A percentile compares a stretch with the other conserved stretches of the same genome.
Conservation (phyloP, 352 stramenopile genomes). For the Pythium sp. region DNA sequence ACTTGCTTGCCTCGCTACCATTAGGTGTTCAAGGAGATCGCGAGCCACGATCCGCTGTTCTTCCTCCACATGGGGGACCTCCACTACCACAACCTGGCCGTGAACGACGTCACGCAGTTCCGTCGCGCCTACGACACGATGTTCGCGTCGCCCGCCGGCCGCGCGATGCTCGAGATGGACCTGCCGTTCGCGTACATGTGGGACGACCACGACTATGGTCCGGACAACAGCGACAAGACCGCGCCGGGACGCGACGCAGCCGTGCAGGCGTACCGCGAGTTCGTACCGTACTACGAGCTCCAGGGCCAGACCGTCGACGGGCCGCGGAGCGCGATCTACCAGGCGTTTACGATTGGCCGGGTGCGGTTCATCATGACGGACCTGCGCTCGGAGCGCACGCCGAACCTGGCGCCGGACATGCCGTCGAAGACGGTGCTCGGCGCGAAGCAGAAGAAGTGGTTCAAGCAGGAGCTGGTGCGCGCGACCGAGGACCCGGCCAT, state of each 20-base stretch:
- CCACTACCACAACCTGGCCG: conserved; percentile 82
- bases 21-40: conserved; percentile 62
- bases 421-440: conserved; percentile 86
- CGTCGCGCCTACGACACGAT: conserved; percentile 65
- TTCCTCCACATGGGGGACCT: conserved; percentile 89
- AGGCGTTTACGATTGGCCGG: conserved; percentile 83
- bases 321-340: conserved; percentile 51
- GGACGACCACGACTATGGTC: conserved; percentile 89
- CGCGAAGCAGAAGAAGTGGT: conserved; percentile 83
- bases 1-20: not conserved
- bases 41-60: conserved; percentile 62
- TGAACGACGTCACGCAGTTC: conserved; percentile 62
- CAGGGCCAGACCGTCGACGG: conserved; percentile 4
- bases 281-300: conserved; percentile 76
- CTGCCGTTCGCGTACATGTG: conserved; percentile 89
- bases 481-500: conserved; percentile 53
- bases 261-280: conserved; percentile 75
- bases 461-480: conserved; percentile 72
- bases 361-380: conserved; percentile 87
- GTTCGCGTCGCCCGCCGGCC: conserved; percentile 63
- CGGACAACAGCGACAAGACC: conserved; percentile 86
- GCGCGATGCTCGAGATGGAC: conserved; percentile 79
- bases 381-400: conserved; percentile 67
- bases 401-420: conserved; percentile 55
- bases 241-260: conserved; percentile 67